phyloP scores from a whole-genome alignment of 345 rosid species.

The Stellera chamaejasme region DNA sequence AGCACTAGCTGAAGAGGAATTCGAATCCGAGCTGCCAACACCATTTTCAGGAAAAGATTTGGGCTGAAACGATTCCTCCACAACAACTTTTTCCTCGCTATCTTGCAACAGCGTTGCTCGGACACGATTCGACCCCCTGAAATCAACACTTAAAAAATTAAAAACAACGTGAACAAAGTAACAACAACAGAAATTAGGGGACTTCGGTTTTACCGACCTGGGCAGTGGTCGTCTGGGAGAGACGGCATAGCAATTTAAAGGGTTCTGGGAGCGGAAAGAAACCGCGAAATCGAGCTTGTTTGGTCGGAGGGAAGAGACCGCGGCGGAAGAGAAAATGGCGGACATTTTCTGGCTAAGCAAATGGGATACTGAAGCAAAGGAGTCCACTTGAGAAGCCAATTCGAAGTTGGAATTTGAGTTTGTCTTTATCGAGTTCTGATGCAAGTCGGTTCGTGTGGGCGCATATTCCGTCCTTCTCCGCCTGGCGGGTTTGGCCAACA shows the following conservation, averaged over 20 bases:
- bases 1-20: conserved; percentile 26
- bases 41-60: conserved; percentile 24
- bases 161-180: not conserved
- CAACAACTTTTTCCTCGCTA: conserved; percentile 57
- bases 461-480: not conserved
- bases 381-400: not conserved
- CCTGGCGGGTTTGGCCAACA: too few species aligned
- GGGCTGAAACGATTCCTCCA: conserved; percentile 59
- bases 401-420: not conserved
- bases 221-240: conserved; percentile 20
- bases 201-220: conserved; percentile 17
- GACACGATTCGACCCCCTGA: conserved; percentile 35
- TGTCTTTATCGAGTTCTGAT: conserved; percentile 5
- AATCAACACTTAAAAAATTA: not conserved
- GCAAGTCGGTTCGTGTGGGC: not conserved
- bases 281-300: conserved; percentile 13
- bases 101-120: conserved; percentile 59
- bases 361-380: not conserved
- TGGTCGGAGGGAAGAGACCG: conserved; percentile 9
- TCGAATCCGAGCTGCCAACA: conserved; percentile 15
- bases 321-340: conserved; percentile 14
- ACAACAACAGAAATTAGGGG: not conserved
- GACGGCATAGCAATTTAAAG: conserved; percentile 16
- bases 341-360: conserved; percentile 12
- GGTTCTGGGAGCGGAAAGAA: conserved; percentile 18